Conservation (phyloP, 805 yeast species). For the Lachancea lanzarotensis region DNA sequence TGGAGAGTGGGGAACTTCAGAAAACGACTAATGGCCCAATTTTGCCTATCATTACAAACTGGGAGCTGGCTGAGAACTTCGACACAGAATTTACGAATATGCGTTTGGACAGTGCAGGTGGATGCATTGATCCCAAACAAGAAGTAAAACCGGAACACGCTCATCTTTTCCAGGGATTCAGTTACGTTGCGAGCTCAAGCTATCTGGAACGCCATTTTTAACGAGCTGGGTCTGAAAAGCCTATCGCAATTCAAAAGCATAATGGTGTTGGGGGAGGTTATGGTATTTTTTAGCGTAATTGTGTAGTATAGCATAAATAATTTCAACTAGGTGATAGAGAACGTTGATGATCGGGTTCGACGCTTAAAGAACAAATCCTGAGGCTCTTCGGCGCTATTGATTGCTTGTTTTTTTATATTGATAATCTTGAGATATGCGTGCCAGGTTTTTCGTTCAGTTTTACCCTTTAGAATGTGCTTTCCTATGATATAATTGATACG, state of each 20-base stretch:
- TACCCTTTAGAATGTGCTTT: constrained; percentile 1
- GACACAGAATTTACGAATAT: constrained; percentile 71
- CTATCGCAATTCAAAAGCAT: background rate
- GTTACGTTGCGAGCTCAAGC: constrained; percentile 33
- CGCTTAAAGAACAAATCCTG: background rate
- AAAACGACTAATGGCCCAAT: constrained; percentile 60
- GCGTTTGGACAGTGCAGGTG: constrained; percentile 37
- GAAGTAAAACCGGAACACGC: constrained; percentile 10
- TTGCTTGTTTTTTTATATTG: background rate
- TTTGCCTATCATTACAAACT: constrained; percentile 74
- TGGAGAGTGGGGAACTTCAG: constrained; percentile 43
- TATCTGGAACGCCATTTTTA: constrained; percentile 31
- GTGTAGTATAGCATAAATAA: background rate
- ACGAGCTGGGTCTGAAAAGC: background rate
- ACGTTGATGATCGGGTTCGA: background rate
- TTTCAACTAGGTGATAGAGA: background rate
- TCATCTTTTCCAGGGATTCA: constrained; percentile 33
- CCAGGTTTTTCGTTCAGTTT: background rate
- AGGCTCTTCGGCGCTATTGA: background rate
- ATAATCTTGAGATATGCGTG: background rate
- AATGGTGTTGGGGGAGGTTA: background rate
- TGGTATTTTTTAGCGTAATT: background rate
- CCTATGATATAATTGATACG: background rate
- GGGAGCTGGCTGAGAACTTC: constrained; percentile 78
- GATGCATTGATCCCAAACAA: constrained; percentile 6